These are phyloP conservation scores for Phytopythium oedochilum DNA, from an alignment of 352 stramenopile species.

Conservation along the genomic window DNA sequence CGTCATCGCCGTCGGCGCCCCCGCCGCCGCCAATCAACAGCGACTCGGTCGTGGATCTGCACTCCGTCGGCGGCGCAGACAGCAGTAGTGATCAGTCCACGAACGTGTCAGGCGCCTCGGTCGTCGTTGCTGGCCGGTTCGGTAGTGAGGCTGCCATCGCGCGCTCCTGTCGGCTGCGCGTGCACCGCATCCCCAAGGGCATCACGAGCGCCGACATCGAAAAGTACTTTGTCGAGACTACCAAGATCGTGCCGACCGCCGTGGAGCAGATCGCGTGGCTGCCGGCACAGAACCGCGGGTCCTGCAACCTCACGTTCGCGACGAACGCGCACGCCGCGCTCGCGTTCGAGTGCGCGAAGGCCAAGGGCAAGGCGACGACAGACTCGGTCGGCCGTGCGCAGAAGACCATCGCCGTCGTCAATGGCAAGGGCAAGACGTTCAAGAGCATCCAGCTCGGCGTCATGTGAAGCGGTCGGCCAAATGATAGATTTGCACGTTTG, in stretches of 20 bases:
- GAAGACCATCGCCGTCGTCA: slow-evolving; percentile 67
- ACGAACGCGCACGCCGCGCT: slow-evolving; percentile 56
- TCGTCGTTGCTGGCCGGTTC: background rate
- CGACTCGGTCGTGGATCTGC: slow-evolving; percentile 28
- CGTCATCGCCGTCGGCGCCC: slow-evolving; percentile 1
- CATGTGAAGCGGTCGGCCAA: slow-evolving; percentile 13
- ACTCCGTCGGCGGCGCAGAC: slow-evolving; percentile 17
- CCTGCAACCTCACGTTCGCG: slow-evolving; percentile 63
- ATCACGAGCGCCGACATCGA: slow-evolving; percentile 63
- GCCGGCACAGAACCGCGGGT: slow-evolving; percentile 62
- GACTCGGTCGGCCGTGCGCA: slow-evolving; percentile 68
- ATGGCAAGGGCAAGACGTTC: slow-evolving; percentile 57
- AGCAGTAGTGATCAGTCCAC: background rate
- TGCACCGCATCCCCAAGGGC: slow-evolving; percentile 74
- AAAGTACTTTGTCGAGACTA: slow-evolving; percentile 54
- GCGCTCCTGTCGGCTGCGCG: slow-evolving; percentile 56
- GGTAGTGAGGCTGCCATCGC: slow-evolving; percentile 29
- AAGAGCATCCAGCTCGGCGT: slow-evolving; percentile 56
- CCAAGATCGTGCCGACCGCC: slow-evolving; percentile 55
- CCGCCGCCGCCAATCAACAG: slow-evolving; percentile 20
- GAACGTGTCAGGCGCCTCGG: background rate
- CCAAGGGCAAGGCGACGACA: slow-evolving; percentile 26
- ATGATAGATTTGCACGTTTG: slow-evolving; percentile 1
- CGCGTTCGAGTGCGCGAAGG: slow-evolving; percentile 55
- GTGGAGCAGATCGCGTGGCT: slow-evolving; percentile 68